Evolutionary conservation across 2,329 filamentous ascomycete species (phyloP).

Genomic region (Dothistroma pini): DNA sequence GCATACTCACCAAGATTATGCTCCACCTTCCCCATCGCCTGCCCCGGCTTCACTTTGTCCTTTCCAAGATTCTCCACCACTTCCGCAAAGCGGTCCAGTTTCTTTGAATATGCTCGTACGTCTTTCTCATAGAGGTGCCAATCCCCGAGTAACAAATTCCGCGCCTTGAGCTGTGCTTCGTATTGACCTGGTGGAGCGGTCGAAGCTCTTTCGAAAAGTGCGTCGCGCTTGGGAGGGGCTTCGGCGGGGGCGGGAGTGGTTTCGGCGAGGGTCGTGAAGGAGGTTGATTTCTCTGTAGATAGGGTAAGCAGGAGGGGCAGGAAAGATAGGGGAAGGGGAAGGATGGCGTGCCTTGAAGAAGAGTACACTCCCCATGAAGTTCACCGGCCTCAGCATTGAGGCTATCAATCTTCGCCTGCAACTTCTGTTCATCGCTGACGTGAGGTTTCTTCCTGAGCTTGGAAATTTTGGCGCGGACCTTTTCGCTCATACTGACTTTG

Average conservation of each 20-base stretch:
- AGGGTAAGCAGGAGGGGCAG: not conserved
- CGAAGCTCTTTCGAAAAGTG: constrained; percentile 6
- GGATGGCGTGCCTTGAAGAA: not conserved
- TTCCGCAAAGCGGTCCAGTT: constrained; percentile 5
- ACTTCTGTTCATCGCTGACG: constrained; percentile 9
- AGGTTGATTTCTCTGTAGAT: not conserved
- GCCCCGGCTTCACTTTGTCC: not conserved
- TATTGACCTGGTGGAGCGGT: constrained; percentile 9
- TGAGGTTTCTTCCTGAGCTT: constrained; percentile 9
- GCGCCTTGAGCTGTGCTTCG: constrained; percentile 8
- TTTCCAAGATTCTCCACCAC: constrained; percentile 6
- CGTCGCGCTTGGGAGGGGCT: constrained; percentile 8
- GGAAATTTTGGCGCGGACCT: not conserved
- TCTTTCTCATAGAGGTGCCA: constrained; percentile 5
- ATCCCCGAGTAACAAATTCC: constrained; percentile 1
- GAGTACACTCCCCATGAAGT: constrained; percentile 1
- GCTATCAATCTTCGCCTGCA: constrained; percentile 5
- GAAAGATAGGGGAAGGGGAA: not conserved
- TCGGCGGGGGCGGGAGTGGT: constrained; percentile 4
- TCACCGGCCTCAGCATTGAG: constrained; percentile 5
- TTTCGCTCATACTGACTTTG: not conserved
- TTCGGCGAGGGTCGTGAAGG: constrained; percentile 4
- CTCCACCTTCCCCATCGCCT: constrained; percentile 6
- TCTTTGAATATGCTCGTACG: constrained; percentile 2
- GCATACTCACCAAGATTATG: constrained; percentile 1